Evolutionary conservation across 2,329 filamentous ascomycete genomes (phyloP).

Genomic region (Aureobasidium leucospermi): DNA sequence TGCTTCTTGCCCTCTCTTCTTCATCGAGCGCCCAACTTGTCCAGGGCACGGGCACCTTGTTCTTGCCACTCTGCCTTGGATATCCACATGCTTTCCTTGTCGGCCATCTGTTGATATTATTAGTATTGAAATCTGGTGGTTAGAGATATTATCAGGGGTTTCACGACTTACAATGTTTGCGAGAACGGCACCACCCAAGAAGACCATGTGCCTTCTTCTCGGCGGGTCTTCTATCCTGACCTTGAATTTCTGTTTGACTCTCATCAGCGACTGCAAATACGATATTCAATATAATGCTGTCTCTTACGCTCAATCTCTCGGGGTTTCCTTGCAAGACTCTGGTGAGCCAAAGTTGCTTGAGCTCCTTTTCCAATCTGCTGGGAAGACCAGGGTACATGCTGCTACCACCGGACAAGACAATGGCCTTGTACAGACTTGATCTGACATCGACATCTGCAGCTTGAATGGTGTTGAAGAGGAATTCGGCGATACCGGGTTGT

Average conservation of each 20-base stretch:
- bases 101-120: conserved; percentile 62
- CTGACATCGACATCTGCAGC: conserved; percentile 91
- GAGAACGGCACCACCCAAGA: conserved; percentile 89
- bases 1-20: not conserved
- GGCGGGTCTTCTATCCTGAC: conserved; percentile 98
- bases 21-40: conserved; percentile 86
- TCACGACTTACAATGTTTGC: conserved; percentile 68
- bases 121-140: not conserved
- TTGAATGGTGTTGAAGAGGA: conserved; percentile 98
- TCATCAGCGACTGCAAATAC: not conserved
- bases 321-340: conserved; percentile 84
- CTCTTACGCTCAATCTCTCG: conserved; percentile 66
- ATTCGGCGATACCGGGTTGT: conserved; percentile 91
- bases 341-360: conserved; percentile 98
- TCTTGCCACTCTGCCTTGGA: conserved; percentile 96
- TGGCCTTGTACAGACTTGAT: conserved; percentile 89
- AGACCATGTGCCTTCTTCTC: conserved; percentile 97
- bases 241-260: conserved; percentile 94
- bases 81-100: conserved; percentile 99
- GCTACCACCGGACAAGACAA: conserved; percentile 91
- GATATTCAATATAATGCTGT: conserved; percentile 5
- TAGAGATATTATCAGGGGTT: not conserved
- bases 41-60: conserved; percentile 73
- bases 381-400: conserved; percentile 98
- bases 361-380: conserved; percentile 90